Evolutionary conservation across 306 rosid genomes (phyloP).

Genomic region (Neltuma alba): DNA sequence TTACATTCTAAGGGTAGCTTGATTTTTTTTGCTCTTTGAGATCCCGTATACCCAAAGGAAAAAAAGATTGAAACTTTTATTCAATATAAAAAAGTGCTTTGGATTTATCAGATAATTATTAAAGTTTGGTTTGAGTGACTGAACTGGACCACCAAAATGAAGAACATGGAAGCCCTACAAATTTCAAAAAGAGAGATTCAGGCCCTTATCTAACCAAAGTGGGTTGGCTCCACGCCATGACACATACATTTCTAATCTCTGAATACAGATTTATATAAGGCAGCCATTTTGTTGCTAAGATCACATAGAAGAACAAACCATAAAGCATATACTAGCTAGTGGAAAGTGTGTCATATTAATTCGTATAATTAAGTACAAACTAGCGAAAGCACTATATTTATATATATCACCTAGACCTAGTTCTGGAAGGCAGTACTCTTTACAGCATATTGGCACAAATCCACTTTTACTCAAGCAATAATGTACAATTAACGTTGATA

Average conservation of each 20-base stretch:
- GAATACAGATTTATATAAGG: background rate
- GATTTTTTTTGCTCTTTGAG: constrained; percentile 42
- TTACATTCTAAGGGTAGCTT: constrained; percentile 17
- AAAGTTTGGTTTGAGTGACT: constrained; percentile 57
- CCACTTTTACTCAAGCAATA: constrained; percentile 36
- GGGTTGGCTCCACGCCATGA: constrained; percentile 67
- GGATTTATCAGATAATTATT: constrained; percentile 47
- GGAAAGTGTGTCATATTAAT: constrained; percentile 36
- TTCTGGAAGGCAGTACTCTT: constrained; percentile 37
- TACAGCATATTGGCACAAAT: constrained; percentile 40
- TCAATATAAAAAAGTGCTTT: constrained; percentile 31
- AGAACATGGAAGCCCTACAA: constrained; percentile 71
- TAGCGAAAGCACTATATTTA: constrained; percentile 40
- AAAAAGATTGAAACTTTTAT: constrained; percentile 39
- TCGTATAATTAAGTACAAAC: constrained; percentile 36
- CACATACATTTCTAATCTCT: constrained; percentile 34
- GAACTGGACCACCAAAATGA: constrained; percentile 57
- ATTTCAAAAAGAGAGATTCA: constrained; percentile 47
- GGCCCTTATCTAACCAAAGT: constrained; percentile 55
- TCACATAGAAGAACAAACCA: background rate
- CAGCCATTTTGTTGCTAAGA: background rate
- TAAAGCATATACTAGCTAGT: background rate
- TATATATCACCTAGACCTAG: constrained; percentile 1
- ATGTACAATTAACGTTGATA: background rate
- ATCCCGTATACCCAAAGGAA: constrained; percentile 23